Conservation (phyloP, 148 eudicot genomes). For the Silene uniflora region DNA sequence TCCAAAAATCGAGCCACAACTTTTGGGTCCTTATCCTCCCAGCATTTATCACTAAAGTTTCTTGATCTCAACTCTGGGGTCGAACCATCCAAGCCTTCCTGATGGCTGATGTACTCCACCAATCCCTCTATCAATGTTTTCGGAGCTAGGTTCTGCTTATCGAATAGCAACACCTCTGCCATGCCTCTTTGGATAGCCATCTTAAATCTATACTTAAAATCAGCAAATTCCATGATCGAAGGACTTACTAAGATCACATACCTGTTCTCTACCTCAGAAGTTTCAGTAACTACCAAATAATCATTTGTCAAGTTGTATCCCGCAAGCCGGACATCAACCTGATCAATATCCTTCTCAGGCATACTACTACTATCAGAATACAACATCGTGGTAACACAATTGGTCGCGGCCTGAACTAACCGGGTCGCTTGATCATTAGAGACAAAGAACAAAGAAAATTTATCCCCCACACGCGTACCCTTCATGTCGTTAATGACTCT, state of each 20-base stretch:
- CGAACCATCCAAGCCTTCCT: constrained; percentile 6
- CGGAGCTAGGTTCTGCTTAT: constrained; percentile 35
- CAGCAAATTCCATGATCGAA: constrained; percentile 31
- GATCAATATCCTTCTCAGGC: constrained; percentile 39
- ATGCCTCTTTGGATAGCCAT: constrained; percentile 43
- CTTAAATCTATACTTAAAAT: constrained; percentile 31
- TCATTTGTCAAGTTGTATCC: constrained; percentile 26
- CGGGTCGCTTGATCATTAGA: constrained; percentile 52
- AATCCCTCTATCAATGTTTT: constrained; percentile 37
- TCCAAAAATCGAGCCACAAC: constrained; percentile 44
- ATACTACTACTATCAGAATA: constrained; percentile 22
- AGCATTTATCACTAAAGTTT: constrained; percentile 25
- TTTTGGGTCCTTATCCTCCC: constrained; percentile 38
- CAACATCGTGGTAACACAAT: constrained; percentile 36
- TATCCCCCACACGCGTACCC: constrained; percentile 27
- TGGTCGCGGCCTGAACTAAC: constrained; percentile 36
- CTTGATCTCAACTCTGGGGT: constrained; percentile 5
- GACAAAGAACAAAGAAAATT: constrained; percentile 48
- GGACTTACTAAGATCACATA: constrained; percentile 40
- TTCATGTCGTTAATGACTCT: constrained; percentile 34
- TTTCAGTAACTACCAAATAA: constrained; percentile 22
- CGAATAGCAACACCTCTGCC: constrained; percentile 45
- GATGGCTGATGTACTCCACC: constrained; percentile 41
- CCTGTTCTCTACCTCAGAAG: constrained; percentile 19
- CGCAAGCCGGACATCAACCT: constrained; percentile 35